Evolutionary conservation across 805 yeast genomes (phyloP).

Genomic region (Aciculoconidium aculeatum): DNA sequence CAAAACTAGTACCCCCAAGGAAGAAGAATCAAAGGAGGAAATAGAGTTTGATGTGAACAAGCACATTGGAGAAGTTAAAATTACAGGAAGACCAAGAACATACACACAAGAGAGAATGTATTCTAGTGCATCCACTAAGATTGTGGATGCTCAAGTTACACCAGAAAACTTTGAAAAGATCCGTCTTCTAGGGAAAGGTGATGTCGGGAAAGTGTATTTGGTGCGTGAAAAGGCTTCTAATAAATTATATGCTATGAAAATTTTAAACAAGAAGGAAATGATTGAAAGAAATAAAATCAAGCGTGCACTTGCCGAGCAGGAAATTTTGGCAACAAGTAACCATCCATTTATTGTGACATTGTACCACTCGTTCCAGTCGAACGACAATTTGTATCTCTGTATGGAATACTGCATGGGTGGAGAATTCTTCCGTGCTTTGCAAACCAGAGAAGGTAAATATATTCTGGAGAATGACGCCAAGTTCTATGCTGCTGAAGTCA

Average conservation of each 20-base stretch:
- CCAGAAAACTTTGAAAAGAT: conserved; percentile 87
- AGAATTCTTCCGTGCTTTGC: conserved; percentile 93
- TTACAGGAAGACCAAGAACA: conserved; percentile 32
- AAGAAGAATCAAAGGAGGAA: conserved; percentile 14
- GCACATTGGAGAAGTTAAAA: conserved; percentile 40
- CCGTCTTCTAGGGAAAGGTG: conserved; percentile 91
- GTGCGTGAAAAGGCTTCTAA: conserved; percentile 77
- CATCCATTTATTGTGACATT: conserved; percentile 97
- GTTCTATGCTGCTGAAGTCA: conserved; percentile 94
- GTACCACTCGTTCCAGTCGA: conserved; percentile 94
- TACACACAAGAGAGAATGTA: conserved; percentile 52
- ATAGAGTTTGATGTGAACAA: conserved; percentile 39
- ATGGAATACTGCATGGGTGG: conserved; percentile 99
- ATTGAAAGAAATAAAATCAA: conserved; percentile 90
- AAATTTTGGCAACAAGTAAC: conserved; percentile 87
- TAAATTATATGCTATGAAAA: conserved; percentile 87
- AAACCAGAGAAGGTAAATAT: conserved; percentile 81
- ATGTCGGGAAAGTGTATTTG: conserved; percentile 92
- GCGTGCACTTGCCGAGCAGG: conserved; percentile 94
- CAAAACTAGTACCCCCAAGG: conserved; percentile 6
- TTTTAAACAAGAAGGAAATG: conserved; percentile 87
- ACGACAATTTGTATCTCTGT: conserved; percentile 84
- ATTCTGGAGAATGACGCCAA: conserved; percentile 83
- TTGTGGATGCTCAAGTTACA: conserved; percentile 72
- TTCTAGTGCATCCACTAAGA: conserved; percentile 68